Evolutionary conservation across 257 asterid species (phyloP).

Genomic region (Prunella vulgaris): DNA sequence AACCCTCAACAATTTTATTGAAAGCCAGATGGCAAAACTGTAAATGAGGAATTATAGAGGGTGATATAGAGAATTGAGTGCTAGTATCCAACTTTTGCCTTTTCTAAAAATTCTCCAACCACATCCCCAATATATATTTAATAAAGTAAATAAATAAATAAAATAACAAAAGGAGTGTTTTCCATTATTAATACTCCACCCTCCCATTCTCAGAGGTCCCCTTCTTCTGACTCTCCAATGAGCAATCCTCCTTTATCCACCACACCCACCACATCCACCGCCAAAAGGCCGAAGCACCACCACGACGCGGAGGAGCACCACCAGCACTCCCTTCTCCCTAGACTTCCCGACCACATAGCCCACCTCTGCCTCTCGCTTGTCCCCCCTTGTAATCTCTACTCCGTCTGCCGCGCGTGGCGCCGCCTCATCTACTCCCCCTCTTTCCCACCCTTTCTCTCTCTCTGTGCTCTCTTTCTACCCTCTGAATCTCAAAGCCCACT

Average conservation of each 20-base stretch:
- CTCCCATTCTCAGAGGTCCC: background rate
- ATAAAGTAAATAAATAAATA: background rate
- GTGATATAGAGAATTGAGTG: background rate
- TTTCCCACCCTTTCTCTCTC: slow-evolving; percentile 71
- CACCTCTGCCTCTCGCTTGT: slow-evolving; percentile 55
- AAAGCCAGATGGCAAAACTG: background rate
- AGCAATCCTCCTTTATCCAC: slow-evolving; percentile 30
- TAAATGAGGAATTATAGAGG: background rate
- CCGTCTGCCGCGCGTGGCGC: slow-evolving; percentile 73
- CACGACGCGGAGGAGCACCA: slow-evolving; percentile 18
- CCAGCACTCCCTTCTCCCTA: slow-evolving; percentile 44
- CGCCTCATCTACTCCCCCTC: slow-evolving; percentile 64
- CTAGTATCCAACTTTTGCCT: slow-evolving; percentile 59
- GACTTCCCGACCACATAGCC: slow-evolving; percentile 68
- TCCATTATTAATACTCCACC: background rate
- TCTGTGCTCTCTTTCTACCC: slow-evolving; percentile 44
- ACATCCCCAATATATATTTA: slow-evolving; percentile 3
- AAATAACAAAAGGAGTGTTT: background rate
- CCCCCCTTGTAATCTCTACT: slow-evolving; percentile 48
- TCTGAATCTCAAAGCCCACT: slow-evolving; percentile 9
- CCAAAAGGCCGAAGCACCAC: slow-evolving; percentile 26
- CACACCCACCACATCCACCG: slow-evolving; percentile 17
- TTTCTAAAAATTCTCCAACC: slow-evolving; percentile 24
- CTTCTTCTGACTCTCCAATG: slow-evolving; percentile 33
- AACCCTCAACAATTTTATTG: no score